These are phyloP conservation scores for Penicillium freii DNA, from an alignment of 2,329 filamentous ascomycete genomes.

Conservation along the genomic window DNA sequence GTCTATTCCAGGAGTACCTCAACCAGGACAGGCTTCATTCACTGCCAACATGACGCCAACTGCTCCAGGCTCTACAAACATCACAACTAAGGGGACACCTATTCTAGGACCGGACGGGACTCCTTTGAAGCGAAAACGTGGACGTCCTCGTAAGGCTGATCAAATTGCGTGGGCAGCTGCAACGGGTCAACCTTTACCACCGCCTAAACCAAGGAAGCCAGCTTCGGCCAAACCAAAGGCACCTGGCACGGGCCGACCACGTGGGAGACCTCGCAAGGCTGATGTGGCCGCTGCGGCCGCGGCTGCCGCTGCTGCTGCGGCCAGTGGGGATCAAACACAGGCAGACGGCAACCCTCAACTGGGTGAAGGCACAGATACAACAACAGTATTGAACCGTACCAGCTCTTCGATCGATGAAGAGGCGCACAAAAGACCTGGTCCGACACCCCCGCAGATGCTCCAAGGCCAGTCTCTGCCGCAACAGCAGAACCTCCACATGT, in stretches of 20 bases:
- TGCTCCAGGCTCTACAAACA: conserved; percentile 7
- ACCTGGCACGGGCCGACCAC: conserved; percentile 32
- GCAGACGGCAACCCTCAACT: conserved; percentile 10
- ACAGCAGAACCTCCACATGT: conserved; percentile 16
- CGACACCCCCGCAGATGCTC: conserved; percentile 22
- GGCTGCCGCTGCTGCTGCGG: conserved; percentile 26
- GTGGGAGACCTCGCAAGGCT: conserved; percentile 36
- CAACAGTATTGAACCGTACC: conserved; percentile 11
- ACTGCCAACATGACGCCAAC: conserved; percentile 21
- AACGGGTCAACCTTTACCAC: conserved; percentile 21
- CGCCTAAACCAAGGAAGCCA: conserved; percentile 10
- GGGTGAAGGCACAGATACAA: conserved; percentile 7
- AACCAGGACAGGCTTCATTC: conserved; percentile 25
- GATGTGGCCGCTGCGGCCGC: conserved; percentile 31
- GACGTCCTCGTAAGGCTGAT: conserved; percentile 33
- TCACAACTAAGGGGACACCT: conserved; percentile 10
- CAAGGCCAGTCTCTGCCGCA: conserved; percentile 11
- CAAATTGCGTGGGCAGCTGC: conserved; percentile 24
- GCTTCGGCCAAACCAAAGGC: conserved; percentile 22
- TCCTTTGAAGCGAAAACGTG: conserved; percentile 31
- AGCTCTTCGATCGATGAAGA: conserved; percentile 15
- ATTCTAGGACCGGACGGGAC: conserved; percentile 25
- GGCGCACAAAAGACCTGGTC: conserved; percentile 17
- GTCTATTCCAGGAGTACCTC: conserved; percentile 9
- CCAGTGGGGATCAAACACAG: conserved; percentile 18